A percentile compares a stretch with the other conserved stretches of the same genome.
These are phyloP conservation scores for Candida maesae DNA, from an alignment of 805 yeast genomes.

Conservation along the genomic window DNA sequence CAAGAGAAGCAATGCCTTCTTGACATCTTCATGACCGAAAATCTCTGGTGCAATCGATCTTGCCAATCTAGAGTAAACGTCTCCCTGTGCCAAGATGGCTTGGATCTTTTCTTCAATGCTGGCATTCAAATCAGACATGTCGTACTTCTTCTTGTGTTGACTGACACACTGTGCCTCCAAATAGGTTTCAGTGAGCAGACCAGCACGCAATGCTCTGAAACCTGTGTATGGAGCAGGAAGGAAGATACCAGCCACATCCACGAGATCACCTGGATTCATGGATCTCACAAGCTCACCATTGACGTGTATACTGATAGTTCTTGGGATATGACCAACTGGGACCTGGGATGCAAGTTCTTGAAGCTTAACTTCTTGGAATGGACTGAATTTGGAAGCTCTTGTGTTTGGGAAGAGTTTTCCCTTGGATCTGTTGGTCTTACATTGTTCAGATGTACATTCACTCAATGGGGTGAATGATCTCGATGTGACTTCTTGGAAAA, in stretches of 20 bases:
- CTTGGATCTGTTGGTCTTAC: constrained; percentile 72
- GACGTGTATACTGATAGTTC: constrained; percentile 80
- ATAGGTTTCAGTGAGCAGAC: constrained; percentile 89
- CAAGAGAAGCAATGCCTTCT: constrained; percentile 79
- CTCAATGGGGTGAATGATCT: constrained; percentile 81
- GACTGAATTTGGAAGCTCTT: constrained; percentile 90
- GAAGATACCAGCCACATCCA: constrained; percentile 88
- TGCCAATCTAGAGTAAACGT: constrained; percentile 76
- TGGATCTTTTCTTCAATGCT: constrained; percentile 55
- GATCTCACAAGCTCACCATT: constrained; percentile 87
- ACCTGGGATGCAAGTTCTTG: constrained; percentile 96
- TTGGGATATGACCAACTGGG: constrained; percentile 97
- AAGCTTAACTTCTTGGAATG: constrained; percentile 92
- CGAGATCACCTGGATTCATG: constrained; percentile 91
- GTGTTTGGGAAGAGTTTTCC: constrained; percentile 92
- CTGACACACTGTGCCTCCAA: constrained; percentile 80
- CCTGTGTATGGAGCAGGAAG: constrained; percentile 97
- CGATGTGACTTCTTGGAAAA: constrained; percentile 89
- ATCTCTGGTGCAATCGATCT: constrained; percentile 96
- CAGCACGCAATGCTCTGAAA: constrained; percentile 87
- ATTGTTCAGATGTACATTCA: constrained; percentile 81
- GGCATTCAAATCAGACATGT: constrained; percentile 52
- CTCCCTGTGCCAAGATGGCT: constrained; percentile 54
- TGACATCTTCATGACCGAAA: constrained; percentile 89
- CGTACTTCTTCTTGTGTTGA: constrained; percentile 89